Base-by-base conservation (phyloP, 2,329 filamentous ascomycete genomes). In the Pseudovirgaria hyperparasitica region DNA sequence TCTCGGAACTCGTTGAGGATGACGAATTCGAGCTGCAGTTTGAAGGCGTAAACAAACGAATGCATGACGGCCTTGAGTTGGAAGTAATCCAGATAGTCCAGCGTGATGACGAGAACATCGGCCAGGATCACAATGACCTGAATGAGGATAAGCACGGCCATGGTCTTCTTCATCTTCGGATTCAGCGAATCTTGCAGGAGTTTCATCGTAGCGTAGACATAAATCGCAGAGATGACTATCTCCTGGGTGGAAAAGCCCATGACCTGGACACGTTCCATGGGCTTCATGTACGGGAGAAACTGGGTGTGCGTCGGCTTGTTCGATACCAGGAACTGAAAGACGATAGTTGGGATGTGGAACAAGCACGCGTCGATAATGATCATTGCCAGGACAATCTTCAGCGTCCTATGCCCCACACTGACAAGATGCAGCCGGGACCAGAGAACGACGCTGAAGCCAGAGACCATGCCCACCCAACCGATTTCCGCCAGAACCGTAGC, bases 391-490 rank as follows among this genome's bases (percentile, higher is more conserved):
- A 71, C 59, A 2, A 53, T 42, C 3, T 50, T 55, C 1, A 72
- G 50, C 9, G 61, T 49, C 2, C 45, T 41, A 6, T 55, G 49
- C 23, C 67, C 60, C 8, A 5, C 19, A 6, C 70, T 43, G 5
- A 76, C 57, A 2, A 76, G 53, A 40, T 74, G 68, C 0, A 76
- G 54, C 3, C 71, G 58, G 1, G 69, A 74, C 47, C 70, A 76
- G 1, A 76, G 50, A 1, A 76, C 70, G 9, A 74, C 32, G 0
- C 63, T 61, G 40, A 72, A 67, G 0, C 70, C 71, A 0, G 68
- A 70, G 0, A 75, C 64, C 66, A 74, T 72, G 2, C 50, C 40
- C 41, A 63, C 62, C 63, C 70, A 66, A 6, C 67, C 40, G 3
- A 39, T 19, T 6, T 25, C 68, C 31, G 72, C 33, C 6, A 54